Evolutionary conservation across 2,329 filamentous ascomycete genomes (phyloP), one percentile per base, ranked within the genome.

Genomic region (Escovopsis weberi): DNA sequence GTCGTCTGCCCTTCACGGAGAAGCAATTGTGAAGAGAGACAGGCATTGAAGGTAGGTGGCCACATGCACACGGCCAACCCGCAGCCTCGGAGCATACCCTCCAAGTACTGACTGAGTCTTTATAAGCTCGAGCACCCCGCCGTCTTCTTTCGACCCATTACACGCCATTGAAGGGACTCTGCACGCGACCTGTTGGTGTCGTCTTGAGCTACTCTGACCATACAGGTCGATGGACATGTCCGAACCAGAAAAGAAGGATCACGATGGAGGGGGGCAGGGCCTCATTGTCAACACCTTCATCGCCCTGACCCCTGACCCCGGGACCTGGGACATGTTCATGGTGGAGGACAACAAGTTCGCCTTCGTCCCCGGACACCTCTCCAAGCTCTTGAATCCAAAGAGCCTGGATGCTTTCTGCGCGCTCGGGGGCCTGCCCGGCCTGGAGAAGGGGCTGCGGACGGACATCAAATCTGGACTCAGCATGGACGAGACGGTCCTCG

Each of bases 361-460:
- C 34, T 45, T 45, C 36, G 32, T 19, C 7, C 43, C 43, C 5
- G 43, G 40, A 9, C 80, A 91, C 53, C 68, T 94, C 46, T 80
- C 72, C 48, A 89, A 89, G 62, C 64, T 91, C 6, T 67, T 87
- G 41, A 88, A 88, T 49, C 84, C 85, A 1, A 91, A 91, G 62
- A 87, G 72, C 51, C 66, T 84, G 46, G 68, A 74, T 26, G 84
- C 83, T 4, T 86, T 88, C 47, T 77, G 82, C 51, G 82, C 82
- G 6, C 60, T 91, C 2, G 85, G 85, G 43, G 85, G 85, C 39
- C 57, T 89, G 6, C 65, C 63, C 8, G 85, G 85, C 2, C 57
- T 91, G 18, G 82, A 85, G 53, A 85, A 79, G 54, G 85, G 85
- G 1, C 58, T 91, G 9, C 69, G 78, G 44, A 80, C 82, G 2